Evolutionary conservation across 805 yeast genomes (phyloP).

Genomic region (Kodamaea laetipori): DNA sequence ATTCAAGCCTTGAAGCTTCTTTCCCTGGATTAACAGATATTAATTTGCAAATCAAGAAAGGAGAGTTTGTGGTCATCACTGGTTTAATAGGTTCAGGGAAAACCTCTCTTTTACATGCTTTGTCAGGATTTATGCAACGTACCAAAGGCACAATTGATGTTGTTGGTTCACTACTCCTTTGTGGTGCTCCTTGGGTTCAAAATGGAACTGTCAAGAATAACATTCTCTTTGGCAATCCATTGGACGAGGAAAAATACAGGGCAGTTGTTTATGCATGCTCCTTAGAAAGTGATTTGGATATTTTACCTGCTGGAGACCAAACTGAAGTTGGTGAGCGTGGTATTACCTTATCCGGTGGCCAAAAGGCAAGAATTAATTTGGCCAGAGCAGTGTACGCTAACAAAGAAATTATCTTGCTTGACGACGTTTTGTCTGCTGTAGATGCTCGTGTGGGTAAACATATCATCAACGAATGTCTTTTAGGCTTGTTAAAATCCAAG

Average conservation of each 20-base stretch:
- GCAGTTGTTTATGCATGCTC: conserved; percentile 66
- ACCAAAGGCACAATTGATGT: conserved; percentile 52
- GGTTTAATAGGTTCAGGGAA: conserved; percentile 89
- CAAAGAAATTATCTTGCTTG: conserved; percentile 66
- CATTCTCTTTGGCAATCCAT: conserved; percentile 65
- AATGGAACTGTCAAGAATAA: conserved; percentile 78
- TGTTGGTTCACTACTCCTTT: conserved; percentile 53
- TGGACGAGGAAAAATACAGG: conserved; percentile 52
- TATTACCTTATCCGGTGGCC: conserved; percentile 86
- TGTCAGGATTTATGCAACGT: conserved; percentile 70
- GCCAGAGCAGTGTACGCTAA: conserved; percentile 79
- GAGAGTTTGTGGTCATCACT: conserved; percentile 74
- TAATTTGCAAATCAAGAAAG: conserved; percentile 54
- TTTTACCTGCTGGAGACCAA: conserved; percentile 70
- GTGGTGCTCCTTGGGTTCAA: conserved; percentile 83
- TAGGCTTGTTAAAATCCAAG: conserved; percentile 55
- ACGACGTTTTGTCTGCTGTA: conserved; percentile 82
- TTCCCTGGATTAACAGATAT: conserved; percentile 53
- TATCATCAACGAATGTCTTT: conserved; percentile 67
- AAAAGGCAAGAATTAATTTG: conserved; percentile 76
- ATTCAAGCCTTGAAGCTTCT: conserved; percentile 8
- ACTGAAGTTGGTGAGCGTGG: conserved; percentile 88
- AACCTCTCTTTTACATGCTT: conserved; percentile 67
- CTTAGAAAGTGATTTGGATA: conserved; percentile 60
- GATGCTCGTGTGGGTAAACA: conserved; percentile 86